A percentile compares a stretch with the other conserved stretches of the same genome.
These are phyloP conservation scores for Arthrinium phaeospermum DNA, from an alignment of 2,329 filamentous ascomycete species.

Conservation along the genomic window DNA sequence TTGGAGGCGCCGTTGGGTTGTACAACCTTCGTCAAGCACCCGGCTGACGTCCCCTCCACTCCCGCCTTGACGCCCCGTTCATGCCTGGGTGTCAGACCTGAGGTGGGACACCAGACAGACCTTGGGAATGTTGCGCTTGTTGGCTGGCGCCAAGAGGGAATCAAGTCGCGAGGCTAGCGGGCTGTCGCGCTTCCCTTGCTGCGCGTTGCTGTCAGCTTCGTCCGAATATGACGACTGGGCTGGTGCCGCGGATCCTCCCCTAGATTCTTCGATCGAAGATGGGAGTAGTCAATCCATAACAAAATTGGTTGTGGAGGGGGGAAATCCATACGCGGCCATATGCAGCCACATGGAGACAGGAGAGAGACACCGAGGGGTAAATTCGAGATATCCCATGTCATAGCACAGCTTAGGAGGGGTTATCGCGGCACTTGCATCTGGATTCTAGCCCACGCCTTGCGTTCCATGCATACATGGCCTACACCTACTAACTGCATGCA, in stretches of 20 bases:
- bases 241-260: background rate
- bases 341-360: constrained; percentile 6
- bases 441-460: background rate
- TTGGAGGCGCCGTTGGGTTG: background rate
- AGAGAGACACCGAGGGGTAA: background rate
- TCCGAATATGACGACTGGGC: background rate
- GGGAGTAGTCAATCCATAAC: background rate
- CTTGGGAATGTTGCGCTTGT: background rate
- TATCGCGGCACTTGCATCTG: background rate
- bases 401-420: constrained; percentile 1
- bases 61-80: constrained; percentile 6
- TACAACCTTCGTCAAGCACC: background rate
- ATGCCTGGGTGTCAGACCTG: constrained; percentile 4
- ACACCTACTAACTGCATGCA: background rate
- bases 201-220: background rate
- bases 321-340: constrained; percentile 2
- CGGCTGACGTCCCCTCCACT: background rate
- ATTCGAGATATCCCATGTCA: constrained; percentile 6
- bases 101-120: background rate
- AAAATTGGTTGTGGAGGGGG: background rate
- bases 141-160: constrained; percentile 2
- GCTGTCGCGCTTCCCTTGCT: background rate
- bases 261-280: constrained; percentile 6
- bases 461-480: background rate
- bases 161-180: background rate